A percentile compares a stretch with the other conserved stretches of the same genome.
Conservation (phyloP, 257 asterid genomes). For the Craterostigma plantagineum region DNA sequence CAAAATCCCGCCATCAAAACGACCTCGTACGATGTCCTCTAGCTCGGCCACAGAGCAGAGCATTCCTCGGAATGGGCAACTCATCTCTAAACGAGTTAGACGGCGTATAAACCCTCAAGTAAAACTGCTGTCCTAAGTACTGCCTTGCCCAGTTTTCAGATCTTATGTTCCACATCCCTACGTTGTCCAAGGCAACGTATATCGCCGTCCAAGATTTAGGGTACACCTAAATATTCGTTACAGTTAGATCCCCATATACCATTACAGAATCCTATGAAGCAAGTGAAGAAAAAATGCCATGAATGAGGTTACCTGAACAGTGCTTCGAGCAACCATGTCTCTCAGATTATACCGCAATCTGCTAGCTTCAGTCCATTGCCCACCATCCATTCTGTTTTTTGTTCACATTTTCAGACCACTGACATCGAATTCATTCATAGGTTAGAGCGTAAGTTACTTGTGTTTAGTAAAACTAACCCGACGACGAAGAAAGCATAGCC, state of each 20-base stretch:
- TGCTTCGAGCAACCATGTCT: slow-evolving; percentile 42
- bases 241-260: no score
- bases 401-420: background rate
- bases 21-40: slow-evolving; percentile 1
- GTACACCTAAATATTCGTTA: no score
- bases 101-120: slow-evolving; percentile 15
- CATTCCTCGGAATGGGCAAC: slow-evolving; percentile 14
- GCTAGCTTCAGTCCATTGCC: slow-evolving; percentile 43
- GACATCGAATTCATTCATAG: background rate
- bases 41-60: slow-evolving; percentile 1
- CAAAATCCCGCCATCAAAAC: no score
- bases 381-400: slow-evolving; percentile 49
- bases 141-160: slow-evolving; percentile 24
- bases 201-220: slow-evolving; percentile 11
- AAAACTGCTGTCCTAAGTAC: slow-evolving; percentile 26
- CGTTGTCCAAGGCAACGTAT: slow-evolving; percentile 15
- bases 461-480: slow-evolving; percentile 21
- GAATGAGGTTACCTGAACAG: slow-evolving; percentile 54
- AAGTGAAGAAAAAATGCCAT: no score
- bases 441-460: background rate
- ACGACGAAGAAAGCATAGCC: slow-evolving; percentile 64
- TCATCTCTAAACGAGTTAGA: slow-evolving; percentile 19
- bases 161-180: slow-evolving; percentile 32
- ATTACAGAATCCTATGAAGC: no score
- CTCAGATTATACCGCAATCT: slow-evolving; percentile 45